Percentiles rank a stretch among this genome's conserved stretches.
Conservation (phyloP, 1,284 basidiomycete genomes). For the Flammula alnicola region DNA sequence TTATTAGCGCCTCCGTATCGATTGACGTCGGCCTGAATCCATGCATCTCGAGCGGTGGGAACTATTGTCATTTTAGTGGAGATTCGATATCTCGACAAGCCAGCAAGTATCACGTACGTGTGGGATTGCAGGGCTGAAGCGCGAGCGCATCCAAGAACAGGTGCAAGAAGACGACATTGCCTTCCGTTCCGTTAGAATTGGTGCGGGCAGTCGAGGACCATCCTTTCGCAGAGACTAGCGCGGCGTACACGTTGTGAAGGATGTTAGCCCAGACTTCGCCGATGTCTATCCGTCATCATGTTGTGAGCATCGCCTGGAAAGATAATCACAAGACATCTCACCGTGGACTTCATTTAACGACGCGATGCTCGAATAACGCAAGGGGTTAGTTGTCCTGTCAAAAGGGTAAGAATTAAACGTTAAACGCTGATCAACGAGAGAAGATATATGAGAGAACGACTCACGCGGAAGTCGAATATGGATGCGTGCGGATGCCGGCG, state of each 20-base stretch:
- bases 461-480: slow-evolving; percentile 46
- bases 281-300: slow-evolving; percentile 31
- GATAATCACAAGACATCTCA: slow-evolving; percentile 19
- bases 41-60: slow-evolving; percentile 50
- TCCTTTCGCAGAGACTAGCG: slow-evolving; percentile 21
- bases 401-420: neutral
- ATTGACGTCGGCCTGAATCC: slow-evolving; percentile 59
- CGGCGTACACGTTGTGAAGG: slow-evolving; percentile 46
- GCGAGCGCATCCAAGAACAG: slow-evolving; percentile 46
- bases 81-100: neutral
- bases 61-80: too few species aligned
- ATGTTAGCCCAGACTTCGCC: slow-evolving; percentile 56
- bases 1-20: slow-evolving; percentile 49
- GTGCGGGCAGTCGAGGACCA: slow-evolving; percentile 10
- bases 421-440: neutral
- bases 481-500: slow-evolving; percentile 43
- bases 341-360: slow-evolving; percentile 46
- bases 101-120: slow-evolving; percentile 20
- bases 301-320: neutral
- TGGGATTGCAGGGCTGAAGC: slow-evolving; percentile 25
- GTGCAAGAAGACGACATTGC: slow-evolving; percentile 45
- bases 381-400: slow-evolving; percentile 43
- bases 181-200: slow-evolving; percentile 8
- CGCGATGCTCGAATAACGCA: slow-evolving; percentile 43
- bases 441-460: slow-evolving; percentile 10